phyloP scores from a whole-genome alignment of 495 filamentous ascomycete genomes.

The Oidiodendron maius region DNA sequence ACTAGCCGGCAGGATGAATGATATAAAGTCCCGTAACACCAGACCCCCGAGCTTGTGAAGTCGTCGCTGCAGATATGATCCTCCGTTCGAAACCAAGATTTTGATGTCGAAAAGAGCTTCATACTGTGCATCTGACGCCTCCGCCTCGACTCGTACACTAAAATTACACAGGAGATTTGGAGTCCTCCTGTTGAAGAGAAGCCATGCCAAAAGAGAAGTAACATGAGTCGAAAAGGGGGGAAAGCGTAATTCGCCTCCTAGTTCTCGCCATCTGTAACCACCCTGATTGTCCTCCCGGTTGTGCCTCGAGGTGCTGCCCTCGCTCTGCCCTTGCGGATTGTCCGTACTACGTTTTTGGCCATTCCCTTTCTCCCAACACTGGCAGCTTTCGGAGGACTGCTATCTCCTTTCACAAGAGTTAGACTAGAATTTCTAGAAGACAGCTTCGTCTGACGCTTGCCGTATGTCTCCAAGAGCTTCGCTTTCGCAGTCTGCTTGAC shows the following conservation, averaged over 20 bases:
- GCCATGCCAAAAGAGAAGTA: conserved; percentile 11
- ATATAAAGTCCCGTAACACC: no score
- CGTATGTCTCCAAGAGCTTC: conserved; percentile 7
- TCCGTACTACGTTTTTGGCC: conserved; percentile 10
- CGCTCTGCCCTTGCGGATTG: not conserved
- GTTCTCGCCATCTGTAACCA: conserved; percentile 4
- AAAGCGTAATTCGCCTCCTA: not conserved
- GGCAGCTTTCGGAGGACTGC: conserved; percentile 3
- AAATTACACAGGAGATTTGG: no score
- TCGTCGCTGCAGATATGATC: no score
- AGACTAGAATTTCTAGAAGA: conserved; percentile 17
- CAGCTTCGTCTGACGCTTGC: conserved; percentile 9
- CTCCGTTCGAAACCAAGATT: no score
- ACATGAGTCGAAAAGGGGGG: not conserved
- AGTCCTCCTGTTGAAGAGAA: conserved; percentile 17
- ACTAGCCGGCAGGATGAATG: no score
- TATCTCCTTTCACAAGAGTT: conserved; percentile 5
- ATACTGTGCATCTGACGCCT: no score
- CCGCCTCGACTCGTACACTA: no score
- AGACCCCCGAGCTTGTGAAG: no score
- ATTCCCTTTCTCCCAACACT: conserved; percentile 2
- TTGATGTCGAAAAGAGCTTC: no score
- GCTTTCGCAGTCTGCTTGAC: conserved; percentile 6
- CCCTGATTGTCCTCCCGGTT: conserved; percentile 11
- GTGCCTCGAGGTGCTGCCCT: not conserved